Percentiles rank a stretch among this genome's conserved stretches.
Evolutionary conservation across 148 eudicot genomes (phyloP).

Genomic region (Tetragonia tetragonoides): DNA sequence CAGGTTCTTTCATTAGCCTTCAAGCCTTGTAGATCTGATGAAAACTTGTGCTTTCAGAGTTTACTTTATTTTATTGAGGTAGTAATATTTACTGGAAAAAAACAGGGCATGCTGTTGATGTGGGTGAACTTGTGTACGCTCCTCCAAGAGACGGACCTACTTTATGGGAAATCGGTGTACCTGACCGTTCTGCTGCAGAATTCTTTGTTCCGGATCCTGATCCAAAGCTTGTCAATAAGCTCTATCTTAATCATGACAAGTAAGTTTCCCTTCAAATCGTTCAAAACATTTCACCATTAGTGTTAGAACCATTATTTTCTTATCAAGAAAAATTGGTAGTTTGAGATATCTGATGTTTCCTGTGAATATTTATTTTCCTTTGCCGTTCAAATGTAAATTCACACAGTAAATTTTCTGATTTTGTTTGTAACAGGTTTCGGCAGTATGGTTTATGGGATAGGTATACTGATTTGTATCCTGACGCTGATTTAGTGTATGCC

Average conservation of each 20-base stretch:
- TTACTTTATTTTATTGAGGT: neutral
- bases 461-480: slow-evolving; percentile 68
- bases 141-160: slow-evolving; percentile 54
- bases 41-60: neutral
- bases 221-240: slow-evolving; percentile 41
- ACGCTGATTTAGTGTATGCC: slow-evolving; percentile 61
- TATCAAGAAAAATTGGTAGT: neutral
- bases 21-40: neutral
- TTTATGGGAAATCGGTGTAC: slow-evolving; percentile 54
- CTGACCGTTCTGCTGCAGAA: slow-evolving; percentile 52
- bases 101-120: slow-evolving; percentile 30
- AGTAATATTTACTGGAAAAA: neutral
- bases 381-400: neutral
- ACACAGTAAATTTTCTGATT: neutral
- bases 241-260: slow-evolving; percentile 39
- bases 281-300: neutral
- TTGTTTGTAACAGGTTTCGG: slow-evolving; percentile 52
- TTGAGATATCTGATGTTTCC: neutral
- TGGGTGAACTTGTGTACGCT: slow-evolving; percentile 44
- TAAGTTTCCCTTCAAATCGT: slow-evolving; percentile 5
- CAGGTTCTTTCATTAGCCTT: slow-evolving; percentile 24
- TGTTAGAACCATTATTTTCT: neutral
- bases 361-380: neutral
- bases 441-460: slow-evolving; percentile 94
- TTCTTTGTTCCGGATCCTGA: slow-evolving; percentile 54